These are phyloP conservation scores for Eucalyptus cloeziana DNA, from an alignment of 345 rosid species.

Conservation along the genomic window DNA sequence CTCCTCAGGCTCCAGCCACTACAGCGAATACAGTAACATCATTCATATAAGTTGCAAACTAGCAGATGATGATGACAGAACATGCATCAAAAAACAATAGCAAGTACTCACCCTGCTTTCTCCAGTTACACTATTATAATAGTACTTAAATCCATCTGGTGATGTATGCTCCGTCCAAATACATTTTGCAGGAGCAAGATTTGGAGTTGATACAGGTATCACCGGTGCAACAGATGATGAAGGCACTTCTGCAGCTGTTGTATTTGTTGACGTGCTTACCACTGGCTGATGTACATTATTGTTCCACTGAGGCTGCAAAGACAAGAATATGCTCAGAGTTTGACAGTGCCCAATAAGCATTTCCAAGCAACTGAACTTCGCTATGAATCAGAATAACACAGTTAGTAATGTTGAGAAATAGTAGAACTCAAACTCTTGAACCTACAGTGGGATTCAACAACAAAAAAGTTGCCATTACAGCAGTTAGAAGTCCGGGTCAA, in stretches of 20 bases:
- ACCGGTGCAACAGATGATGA: slow-evolving; percentile 20
- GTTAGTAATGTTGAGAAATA: neutral
- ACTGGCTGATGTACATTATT: slow-evolving; percentile 31
- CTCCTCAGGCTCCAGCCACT: slow-evolving; percentile 99
- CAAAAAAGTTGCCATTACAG: neutral
- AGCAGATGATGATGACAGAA: neutral
- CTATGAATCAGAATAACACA: neutral
- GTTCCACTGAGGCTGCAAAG: slow-evolving; percentile 40
- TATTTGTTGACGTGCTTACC: slow-evolving; percentile 25
- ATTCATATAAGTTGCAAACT: neutral
- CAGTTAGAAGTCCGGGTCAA: neutral
- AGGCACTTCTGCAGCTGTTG: slow-evolving; percentile 32
- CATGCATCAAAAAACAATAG: neutral
- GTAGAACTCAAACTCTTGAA: neutral
- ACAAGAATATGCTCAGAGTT: neutral
- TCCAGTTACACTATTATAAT: slow-evolving; percentile 63
- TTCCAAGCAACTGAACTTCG: neutral
- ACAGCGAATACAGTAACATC: neutral
- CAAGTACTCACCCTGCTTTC: slow-evolving; percentile 75
- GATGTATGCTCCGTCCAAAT: slow-evolving; percentile 97
- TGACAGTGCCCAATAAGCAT: neutral
- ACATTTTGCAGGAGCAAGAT: slow-evolving; percentile 40
- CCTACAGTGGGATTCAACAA: neutral
- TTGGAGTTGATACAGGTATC: slow-evolving; percentile 17
- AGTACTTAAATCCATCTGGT: slow-evolving; percentile 95